Percentiles rank a stretch among this genome's conserved stretches.
These are phyloP conservation scores for Parietichytrium sp. DNA, from an alignment of 108 stramenopile genomes.

Conservation along the genomic window DNA sequence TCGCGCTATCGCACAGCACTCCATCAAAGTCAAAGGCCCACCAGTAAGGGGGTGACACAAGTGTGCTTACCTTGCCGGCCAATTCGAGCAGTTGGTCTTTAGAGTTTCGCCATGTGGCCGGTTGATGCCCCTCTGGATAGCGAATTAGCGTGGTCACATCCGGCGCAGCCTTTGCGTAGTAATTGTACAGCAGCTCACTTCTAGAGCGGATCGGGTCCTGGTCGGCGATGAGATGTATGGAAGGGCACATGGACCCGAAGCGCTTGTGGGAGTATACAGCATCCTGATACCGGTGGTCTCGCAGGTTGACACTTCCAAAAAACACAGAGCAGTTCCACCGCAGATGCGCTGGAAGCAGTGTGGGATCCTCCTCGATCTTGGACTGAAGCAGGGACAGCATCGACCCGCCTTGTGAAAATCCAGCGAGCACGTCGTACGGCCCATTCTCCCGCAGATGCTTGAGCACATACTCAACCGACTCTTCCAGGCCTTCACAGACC, in stretches of 20 bases:
- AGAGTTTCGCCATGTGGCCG: not conserved
- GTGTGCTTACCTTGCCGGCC: not conserved
- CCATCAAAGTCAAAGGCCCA: conserved; percentile 34
- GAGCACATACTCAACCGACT: not conserved
- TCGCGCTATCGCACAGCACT: conserved; percentile 11
- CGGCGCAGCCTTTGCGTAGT: not conserved
- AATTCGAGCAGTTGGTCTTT: not conserved
- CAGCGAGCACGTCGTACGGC: not conserved
- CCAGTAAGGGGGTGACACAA: not conserved
- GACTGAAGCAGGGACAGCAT: not conserved
- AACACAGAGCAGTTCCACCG: conserved; percentile 12
- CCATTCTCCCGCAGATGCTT: not conserved
- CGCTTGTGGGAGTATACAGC: not conserved
- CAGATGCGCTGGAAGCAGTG: not conserved
- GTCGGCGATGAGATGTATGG: not conserved
- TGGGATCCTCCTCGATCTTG: not conserved
- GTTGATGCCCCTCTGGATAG: not conserved
- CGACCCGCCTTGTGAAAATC: conserved; percentile 23
- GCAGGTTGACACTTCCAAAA: not conserved
- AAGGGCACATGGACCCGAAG: not conserved
- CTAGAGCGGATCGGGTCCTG: not conserved
- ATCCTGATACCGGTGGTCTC: not conserved
- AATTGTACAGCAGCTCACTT: not conserved
- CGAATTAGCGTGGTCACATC: conserved; percentile 4
- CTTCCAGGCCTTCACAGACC: conserved; percentile 13